Evolutionary conservation across 148 eudicot species (phyloP).

Genomic region (Rheum nobile): DNA sequence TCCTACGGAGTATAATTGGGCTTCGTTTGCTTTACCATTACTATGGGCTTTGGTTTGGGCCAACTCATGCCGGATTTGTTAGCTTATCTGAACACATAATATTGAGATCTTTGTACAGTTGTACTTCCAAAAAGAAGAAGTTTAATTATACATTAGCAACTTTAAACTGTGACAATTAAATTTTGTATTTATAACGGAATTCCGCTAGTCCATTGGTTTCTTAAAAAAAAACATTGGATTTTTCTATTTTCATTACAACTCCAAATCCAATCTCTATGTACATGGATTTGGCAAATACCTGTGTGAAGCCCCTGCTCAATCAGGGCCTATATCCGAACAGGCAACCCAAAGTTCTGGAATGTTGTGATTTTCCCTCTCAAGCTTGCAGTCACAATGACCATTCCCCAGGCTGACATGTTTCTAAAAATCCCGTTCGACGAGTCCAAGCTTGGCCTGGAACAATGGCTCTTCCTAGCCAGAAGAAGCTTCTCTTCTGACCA

Average conservation of each 20-base stretch:
- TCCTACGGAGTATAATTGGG: neutral
- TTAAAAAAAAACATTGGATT: neutral
- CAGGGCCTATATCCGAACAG: conserved; percentile 17
- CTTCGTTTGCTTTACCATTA: neutral
- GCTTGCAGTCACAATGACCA: conserved; percentile 85
- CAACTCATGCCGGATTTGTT: neutral
- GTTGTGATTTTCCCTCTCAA: conserved; percentile 76
- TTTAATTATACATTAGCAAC: too few relatives aligned
- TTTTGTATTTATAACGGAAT: neutral
- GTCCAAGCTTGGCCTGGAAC: neutral
- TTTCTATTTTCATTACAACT: neutral
- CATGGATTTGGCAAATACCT: conserved; percentile 1
- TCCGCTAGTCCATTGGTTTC: neutral
- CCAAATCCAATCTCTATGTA: conserved; percentile 6
- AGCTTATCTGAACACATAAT: too few relatives aligned
- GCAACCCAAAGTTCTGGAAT: conserved; percentile 83
- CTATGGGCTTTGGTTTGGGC: neutral
- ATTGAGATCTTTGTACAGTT: too few relatives aligned
- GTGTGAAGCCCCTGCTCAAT: neutral
- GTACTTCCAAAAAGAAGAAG: too few relatives aligned
- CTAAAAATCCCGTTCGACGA: neutral
- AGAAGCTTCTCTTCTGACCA: conserved; percentile 33
- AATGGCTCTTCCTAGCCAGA: conserved; percentile 32
- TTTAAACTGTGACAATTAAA: too few relatives aligned
- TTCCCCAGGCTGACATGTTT: conserved; percentile 54